Base-by-base conservation (phyloP, 1,284 basidiomycete species). In the Cryptococcus neoformans region DNA sequence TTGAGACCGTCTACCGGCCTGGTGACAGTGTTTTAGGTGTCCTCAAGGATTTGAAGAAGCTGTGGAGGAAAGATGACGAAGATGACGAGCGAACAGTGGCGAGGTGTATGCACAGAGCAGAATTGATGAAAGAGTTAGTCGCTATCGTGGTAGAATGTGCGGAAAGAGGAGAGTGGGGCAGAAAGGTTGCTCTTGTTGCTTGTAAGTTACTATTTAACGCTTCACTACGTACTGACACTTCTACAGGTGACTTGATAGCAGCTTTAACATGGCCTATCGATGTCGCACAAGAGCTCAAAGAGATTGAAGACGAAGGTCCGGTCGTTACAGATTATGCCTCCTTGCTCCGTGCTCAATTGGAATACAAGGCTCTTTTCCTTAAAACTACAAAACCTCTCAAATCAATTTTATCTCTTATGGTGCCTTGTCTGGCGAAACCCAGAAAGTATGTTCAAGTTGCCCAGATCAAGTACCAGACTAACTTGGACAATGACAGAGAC, bases 261-360 rank as follows among this genome's bases (percentile, higher is more conserved):
- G 92, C 92, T 0, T 89, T 97, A 87, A 97, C 92, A 3, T 97
- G 93, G 93, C 94, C 94, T 1, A 94, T 97, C 58, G 90, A 97
- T 76, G 81, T 96, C 58, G 88, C 89, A 1, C 87, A 90, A 67
- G 94, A 97, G 77, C 80, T 97, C 59, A 89, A 89, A 70, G 93
- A 96, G 70, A 82, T 93, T 50, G 88, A 91, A 68, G 81, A 80
- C 54, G 88, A 90, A 51, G 87, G 84, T 35, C 87, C 88, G 69
- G 83, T 83, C 57, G 83, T 86, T 16, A 84, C 89, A 14, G 93
- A 97, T 75, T 96, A 93, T 74, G 90, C 90, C 0, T 85, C 87
- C 61, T 82, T 96, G 12, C 74, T 88, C 28, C 79, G 84, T 62
- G 87, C 87, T 58, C 93, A 96, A 73, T 78, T 92, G 35, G 80